These are phyloP conservation scores for Ogataea paradorogensis DNA, from an alignment of 805 yeast genomes.

Conservation along the genomic window DNA sequence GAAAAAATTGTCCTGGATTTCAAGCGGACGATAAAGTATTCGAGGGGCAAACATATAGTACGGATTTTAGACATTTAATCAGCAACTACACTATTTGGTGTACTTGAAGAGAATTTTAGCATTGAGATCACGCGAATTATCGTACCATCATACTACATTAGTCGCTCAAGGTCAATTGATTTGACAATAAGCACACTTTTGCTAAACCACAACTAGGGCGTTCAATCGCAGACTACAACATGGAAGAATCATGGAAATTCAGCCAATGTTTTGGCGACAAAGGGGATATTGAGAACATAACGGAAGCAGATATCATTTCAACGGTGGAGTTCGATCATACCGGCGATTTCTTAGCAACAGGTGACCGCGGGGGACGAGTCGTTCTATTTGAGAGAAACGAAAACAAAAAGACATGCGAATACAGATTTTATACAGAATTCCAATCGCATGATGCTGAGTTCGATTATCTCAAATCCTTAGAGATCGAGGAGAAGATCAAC, in stretches of 20 bases:
- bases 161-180: slow-evolving; percentile 4
- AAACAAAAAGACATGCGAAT: slow-evolving; percentile 78
- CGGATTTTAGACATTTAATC: slow-evolving; percentile 1
- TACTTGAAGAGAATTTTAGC: neutral
- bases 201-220: slow-evolving; percentile 5
- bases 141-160: neutral
- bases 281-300: slow-evolving; percentile 91
- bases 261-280: slow-evolving; percentile 99
- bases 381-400: slow-evolving; percentile 90
- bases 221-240: slow-evolving; percentile 1
- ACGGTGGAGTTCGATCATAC: slow-evolving; percentile 95
- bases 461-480: slow-evolving; percentile 91
- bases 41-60: slow-evolving; percentile 9
- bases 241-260: slow-evolving; percentile 66
- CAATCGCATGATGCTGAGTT: slow-evolving; percentile 99
- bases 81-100: slow-evolving; percentile 2
- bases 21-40: slow-evolving; percentile 11
- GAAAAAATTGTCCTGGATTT: slow-evolving; percentile 10
- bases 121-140: neutral
- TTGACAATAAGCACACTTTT: slow-evolving; percentile 2
- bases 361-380: slow-evolving; percentile 98
- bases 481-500: slow-evolving; percentile 97
- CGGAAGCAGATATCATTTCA: slow-evolving; percentile 95
- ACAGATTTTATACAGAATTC: slow-evolving; percentile 92
- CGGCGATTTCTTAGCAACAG: slow-evolving; percentile 95